phyloP scores from a whole-genome alignment of 1,139 yeast species.

The Pichia kudriavzevii region DNA sequence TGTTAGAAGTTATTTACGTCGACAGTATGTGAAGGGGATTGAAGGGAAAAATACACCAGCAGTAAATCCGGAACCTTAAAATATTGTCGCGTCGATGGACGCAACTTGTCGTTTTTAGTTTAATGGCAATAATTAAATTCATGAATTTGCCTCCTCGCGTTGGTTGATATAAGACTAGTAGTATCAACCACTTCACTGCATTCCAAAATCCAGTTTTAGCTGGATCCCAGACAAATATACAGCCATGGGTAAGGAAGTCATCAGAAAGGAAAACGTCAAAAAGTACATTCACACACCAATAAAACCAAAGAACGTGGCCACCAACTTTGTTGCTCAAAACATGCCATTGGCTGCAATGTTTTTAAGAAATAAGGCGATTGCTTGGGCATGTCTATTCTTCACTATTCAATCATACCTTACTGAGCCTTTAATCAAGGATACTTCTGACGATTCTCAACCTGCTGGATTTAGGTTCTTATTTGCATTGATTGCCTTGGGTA shows the following conservation, averaged over 20 bases:
- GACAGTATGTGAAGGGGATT: no score
- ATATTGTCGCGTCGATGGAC: no score
- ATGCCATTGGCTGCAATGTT: constrained; percentile 62
- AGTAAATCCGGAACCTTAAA: no score
- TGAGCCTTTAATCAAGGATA: constrained; percentile 26
- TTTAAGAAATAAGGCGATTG: constrained; percentile 42
- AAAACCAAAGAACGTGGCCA: constrained; percentile 39
- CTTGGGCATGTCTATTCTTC: constrained; percentile 45
- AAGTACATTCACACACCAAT: constrained; percentile 44
- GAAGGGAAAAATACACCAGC: no score
- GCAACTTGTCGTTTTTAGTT: no score
- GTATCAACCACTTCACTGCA: no score
- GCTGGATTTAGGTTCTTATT: constrained; percentile 24
- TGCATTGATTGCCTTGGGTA: constrained; percentile 23
- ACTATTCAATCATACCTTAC: constrained; percentile 41
- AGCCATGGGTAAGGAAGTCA: constrained; percentile 24
- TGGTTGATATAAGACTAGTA: no score
- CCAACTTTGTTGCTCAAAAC: constrained; percentile 45
- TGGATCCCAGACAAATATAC: no score
- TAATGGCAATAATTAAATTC: no score
- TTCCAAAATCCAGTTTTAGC: no score
- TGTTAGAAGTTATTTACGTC: no score
- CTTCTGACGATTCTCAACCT: constrained; percentile 23
- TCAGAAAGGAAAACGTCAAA: constrained; percentile 24
- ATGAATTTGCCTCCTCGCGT: no score